Base-by-base conservation (phyloP, 768 basidiomycete species). In the Mycena galericulata region DNA sequence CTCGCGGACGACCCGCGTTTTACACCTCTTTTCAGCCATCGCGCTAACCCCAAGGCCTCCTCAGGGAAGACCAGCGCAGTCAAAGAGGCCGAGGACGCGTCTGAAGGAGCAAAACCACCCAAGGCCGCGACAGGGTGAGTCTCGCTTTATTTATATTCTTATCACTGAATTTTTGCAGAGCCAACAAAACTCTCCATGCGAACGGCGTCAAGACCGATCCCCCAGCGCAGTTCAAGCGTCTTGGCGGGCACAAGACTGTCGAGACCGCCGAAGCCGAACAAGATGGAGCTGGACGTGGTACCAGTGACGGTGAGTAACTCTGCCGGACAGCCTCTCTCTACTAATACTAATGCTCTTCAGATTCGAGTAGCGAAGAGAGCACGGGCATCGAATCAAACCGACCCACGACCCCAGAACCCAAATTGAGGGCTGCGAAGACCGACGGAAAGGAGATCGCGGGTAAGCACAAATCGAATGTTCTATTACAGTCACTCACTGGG, bases 1-100 rank as follows among this genome's bases (percentile, higher is more conserved):
- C 1, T 62, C 0, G 60, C 60, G 3, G 60, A 62, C 6, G 49
- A 62, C 26, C 60, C 47, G 3, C 36, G 15, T 17, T 41, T 62
- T 17, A 4, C n/a, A 17, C 60, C 60, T 24, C 36, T 51, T 26
- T 51, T 62, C 22, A 49, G 14, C 10, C 60, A 62, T 26, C 60
- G 60, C 3, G 14, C 60, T 18, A 18, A 2, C 1, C 11, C 60
- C 1, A 45, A 30, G n/a, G 3, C 59, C 2, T 12, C 59, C 2
- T 12, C 11, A 0, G 49, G 60, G 1, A 62, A 62, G 38, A 62
- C 22, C 26, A 62, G 60, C 38, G 60, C 18, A 12, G 47, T 30
- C 17, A 62, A 62, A 26, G 36, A 32, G 14, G 12, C 17, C 15
- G 60, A 62, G 29, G 60, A 62, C 9, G 49, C 26, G 2, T 1